Evolutionary conservation across 257 asterid species (phyloP), one percentile per base, ranked within the genome.

Genomic region (Forsythia viridissima): DNA sequence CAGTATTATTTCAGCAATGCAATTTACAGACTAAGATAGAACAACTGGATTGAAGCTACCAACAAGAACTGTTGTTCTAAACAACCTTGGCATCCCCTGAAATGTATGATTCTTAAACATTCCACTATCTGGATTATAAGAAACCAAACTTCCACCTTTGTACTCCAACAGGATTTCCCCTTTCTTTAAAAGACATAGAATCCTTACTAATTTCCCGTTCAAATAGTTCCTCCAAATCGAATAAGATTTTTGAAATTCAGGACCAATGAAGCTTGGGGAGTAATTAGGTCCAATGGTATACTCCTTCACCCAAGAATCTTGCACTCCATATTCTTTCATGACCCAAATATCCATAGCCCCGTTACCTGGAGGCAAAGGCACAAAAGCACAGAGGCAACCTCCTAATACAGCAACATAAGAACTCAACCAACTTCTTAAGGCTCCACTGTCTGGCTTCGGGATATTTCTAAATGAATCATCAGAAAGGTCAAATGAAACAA

Each of bases 251-350:
- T 11, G 13, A 12, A 46, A 46, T 13, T 46, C 55, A 9, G 55
- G 55, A 46, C 13, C 16, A 46, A 46, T 46, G 9, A 0, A 12
- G 15, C 18, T 2, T 12, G 18, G 44, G 44, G 44, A 41, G 44
- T 41, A 41, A 30, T 41, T 0, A 3, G 36, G 63, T 72, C 85
- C 85, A 67, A 89, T 72, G 37, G 15, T 57, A 43, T 34, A 77
- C 79, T 77, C 42, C 70, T 82, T 80, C 48, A 77, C 61, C 87
- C 89, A 85, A 52, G 89, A 80, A 5, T 80, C 87, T 70, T 74
- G 78, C 21, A n/a, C 73, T 34, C 63, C 51, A 41, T 80, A 82
- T 51, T 80, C 85, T 61, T 74, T 83, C 87, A 82, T 85, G 2
- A 61, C 18, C 80, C 85, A 80, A 20, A 82, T 76, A 55, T 85